phyloP scores from a whole-genome alignment of 1,139 yeast species.

The Kodamaea alishanica region DNA sequence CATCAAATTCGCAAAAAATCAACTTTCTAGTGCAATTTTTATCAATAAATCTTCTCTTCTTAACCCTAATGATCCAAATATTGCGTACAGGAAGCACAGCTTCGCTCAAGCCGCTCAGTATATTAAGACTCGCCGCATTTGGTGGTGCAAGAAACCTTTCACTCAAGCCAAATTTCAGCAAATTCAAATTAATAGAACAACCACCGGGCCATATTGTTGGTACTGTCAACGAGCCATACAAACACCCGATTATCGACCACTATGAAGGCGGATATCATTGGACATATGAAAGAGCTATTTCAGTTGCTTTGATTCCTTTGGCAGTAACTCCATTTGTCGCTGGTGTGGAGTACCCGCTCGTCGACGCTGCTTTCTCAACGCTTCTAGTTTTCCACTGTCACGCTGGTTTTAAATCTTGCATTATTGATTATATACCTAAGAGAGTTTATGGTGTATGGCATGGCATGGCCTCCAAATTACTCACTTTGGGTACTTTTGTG shows the following conservation, averaged over 20 bases:
- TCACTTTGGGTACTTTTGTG: conserved; percentile 67
- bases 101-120: too few species aligned
- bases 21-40: too few species aligned
- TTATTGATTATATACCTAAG: conserved; percentile 82
- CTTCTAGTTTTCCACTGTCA: conserved; percentile 69
- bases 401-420: conserved; percentile 81
- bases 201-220: conserved; percentile 72
- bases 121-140: too few species aligned
- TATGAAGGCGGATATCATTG: conserved; percentile 86
- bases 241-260: conserved; percentile 56
- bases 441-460: conserved; percentile 78
- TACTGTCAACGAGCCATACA: conserved; percentile 76
- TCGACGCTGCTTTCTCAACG: conserved; percentile 67
- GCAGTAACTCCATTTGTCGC: conserved; percentile 67
- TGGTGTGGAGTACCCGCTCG: conserved; percentile 60
- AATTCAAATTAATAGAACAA: conserved; percentile 50
- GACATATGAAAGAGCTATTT: conserved; percentile 72
- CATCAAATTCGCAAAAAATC: too few species aligned
- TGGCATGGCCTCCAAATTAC: conserved; percentile 56
- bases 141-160: conserved; percentile 13
- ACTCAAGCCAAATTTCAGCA: conserved; percentile 46
- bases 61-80: too few species aligned
- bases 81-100: too few species aligned
- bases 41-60: too few species aligned
- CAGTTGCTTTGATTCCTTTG: conserved; percentile 72